A percentile compares a stretch with the other conserved stretches of the same genome.
Conservation (phyloP, 768 basidiomycete genomes). For the Naganishia friedmannii region DNA sequence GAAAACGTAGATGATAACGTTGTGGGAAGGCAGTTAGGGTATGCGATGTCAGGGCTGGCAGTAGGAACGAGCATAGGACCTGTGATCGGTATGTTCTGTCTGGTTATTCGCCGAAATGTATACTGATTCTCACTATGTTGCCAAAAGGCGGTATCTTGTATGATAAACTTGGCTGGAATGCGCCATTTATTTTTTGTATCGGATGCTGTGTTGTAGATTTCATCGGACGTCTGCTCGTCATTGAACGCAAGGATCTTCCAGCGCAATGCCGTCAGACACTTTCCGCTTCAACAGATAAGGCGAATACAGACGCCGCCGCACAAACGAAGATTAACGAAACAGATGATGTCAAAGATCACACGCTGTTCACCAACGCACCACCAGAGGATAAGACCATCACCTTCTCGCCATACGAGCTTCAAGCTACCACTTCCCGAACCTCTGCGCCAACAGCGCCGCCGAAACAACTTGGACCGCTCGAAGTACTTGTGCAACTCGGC, state of each 20-base stretch:
- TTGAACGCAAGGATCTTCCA: constrained; percentile 38
- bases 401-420: not conserved
- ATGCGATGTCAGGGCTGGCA: constrained; percentile 41
- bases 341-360: not conserved
- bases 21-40: constrained; percentile 45
- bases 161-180: constrained; percentile 42
- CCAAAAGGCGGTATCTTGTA: constrained; percentile 41
- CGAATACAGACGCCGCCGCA: not conserved
- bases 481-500: constrained; percentile 32
- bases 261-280: not conserved
- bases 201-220: constrained; percentile 39
- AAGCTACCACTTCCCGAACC: not conserved
- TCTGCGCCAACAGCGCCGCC: not conserved
- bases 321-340: not conserved
- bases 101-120: not conserved
- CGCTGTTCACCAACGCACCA: not conserved
- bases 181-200: constrained; percentile 46
- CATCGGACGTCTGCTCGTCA: constrained; percentile 39
- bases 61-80: constrained; percentile 41
- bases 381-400: not conserved
- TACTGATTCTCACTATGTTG: not conserved
- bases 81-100: constrained; percentile 31
- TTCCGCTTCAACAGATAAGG: not conserved
- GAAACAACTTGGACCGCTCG: constrained; percentile 31
- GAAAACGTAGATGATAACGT: constrained; percentile 42